Evolutionary conservation across 2,329 filamentous ascomycete species (phyloP).

Genomic region (Fusarium nisikadoi): DNA sequence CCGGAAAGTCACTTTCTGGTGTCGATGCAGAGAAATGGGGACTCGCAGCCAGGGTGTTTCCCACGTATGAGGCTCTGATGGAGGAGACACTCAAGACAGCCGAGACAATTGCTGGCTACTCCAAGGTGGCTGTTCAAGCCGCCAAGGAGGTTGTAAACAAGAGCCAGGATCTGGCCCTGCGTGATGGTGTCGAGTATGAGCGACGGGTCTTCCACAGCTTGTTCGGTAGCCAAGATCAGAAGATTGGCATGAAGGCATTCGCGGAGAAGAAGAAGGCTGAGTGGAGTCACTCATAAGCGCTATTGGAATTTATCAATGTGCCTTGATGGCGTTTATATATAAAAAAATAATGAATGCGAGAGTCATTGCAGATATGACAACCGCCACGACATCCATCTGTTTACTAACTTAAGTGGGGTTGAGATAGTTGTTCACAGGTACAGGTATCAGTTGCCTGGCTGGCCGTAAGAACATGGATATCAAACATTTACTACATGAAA

Average conservation of each 20-base stretch:
- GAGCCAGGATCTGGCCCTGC: constrained; percentile 88
- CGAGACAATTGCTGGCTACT: constrained; percentile 88
- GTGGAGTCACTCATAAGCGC: constrained; percentile 80
- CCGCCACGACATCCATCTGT: background rate
- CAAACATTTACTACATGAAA: background rate
- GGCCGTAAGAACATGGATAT: background rate
- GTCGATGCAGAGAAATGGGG: constrained; percentile 91
- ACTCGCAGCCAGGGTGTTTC: constrained; percentile 84
- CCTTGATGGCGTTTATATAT: background rate
- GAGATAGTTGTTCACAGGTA: constrained; percentile 2
- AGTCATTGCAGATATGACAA: background rate
- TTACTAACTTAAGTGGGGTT: constrained; percentile 3
- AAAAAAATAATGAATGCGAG: constrained; percentile 2
- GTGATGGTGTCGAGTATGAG: constrained; percentile 96
- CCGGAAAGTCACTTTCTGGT: constrained; percentile 84
- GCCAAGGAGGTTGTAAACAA: constrained; percentile 99
- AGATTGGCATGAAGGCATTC: constrained; percentile 96
- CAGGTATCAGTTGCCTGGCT: background rate
- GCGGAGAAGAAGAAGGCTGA: constrained; percentile 92
- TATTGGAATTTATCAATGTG: background rate
- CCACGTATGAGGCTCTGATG: constrained; percentile 82
- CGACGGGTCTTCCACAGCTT: constrained; percentile 90
- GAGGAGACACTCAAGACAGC: constrained; percentile 84
- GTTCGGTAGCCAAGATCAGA: constrained; percentile 96
- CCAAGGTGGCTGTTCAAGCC: constrained; percentile 85